Evolutionary conservation across 2,329 filamentous ascomycete genomes (phyloP), one percentile per base, ranked within the genome.

Genomic region (Trichoderma afroharzianum): DNA sequence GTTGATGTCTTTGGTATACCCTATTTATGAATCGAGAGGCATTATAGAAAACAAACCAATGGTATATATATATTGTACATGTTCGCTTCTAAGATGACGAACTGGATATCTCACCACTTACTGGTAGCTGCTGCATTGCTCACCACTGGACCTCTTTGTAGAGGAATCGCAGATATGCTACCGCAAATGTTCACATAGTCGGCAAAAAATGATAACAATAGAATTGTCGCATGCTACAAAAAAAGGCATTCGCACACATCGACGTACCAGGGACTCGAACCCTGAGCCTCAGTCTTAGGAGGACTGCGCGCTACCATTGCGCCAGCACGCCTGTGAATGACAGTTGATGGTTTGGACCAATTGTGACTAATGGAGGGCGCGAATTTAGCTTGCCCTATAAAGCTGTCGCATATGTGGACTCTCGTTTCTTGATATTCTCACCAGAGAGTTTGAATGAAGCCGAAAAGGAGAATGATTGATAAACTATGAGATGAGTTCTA

Each of bases 271-370:
- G 79, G 79, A 81, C 79, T 81, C 79, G 79, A 81, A 81, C 79
- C 79, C 79, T 80, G 78, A 81, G 76, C 79, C 79, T 80, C 79
- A 80, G 79, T 80, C 79, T 81, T 81, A 81, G 79, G 79, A 80
- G 79, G 79, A 79, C 79, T 80, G 78, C 78, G 78, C 79, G 79
- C 79, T 80, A 80, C 79, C 79, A 80, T 80, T 80, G 78, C 79
- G 78, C 78, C 79, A 80, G 78, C 78, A 77, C 77, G 79, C 77
- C 70, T 21, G 14, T 32, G 32, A 36, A 12, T 26, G 47, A n/a
- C 47, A 21, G 15, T 58, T 30, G 24, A 9, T n/a, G 28, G 36
- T 6, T 59, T 68, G 14, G 55, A 61, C 55, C 55, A 68, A 68
- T 50, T 32, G 66, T 47, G 66, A 33, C 66, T 68, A 59, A 61